Evolutionary conservation across 257 asterid species (phyloP).

Genomic region (Handroanthus guayacan): DNA sequence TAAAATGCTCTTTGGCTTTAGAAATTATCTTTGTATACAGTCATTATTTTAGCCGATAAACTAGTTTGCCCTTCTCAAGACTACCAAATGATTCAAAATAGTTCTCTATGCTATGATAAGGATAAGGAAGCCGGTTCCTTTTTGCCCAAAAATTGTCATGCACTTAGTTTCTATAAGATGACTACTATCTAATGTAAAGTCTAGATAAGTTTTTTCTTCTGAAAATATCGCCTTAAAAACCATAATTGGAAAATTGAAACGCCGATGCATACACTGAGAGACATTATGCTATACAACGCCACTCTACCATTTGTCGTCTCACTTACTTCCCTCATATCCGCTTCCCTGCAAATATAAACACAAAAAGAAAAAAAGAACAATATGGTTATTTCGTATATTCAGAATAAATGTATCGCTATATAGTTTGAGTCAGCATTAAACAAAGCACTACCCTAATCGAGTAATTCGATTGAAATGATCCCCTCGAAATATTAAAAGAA

Average conservation of each 20-base stretch:
- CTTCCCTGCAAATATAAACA: constrained; percentile 51
- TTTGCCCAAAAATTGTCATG: constrained; percentile 12
- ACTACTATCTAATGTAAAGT: not conserved
- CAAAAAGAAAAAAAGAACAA: too few species aligned
- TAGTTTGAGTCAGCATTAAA: not conserved
- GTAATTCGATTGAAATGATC: too few species aligned
- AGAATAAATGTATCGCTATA: too few species aligned
- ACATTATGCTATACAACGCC: constrained; percentile 62
- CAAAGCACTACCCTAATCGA: too few species aligned
- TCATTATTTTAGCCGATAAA: constrained; percentile 20
- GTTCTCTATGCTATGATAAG: constrained; percentile 19
- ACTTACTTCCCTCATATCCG: constrained; percentile 70
- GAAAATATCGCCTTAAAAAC: constrained; percentile 65
- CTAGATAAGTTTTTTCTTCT: constrained; percentile 76
- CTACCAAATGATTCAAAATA: not conserved
- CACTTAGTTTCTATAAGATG: constrained; percentile 16
- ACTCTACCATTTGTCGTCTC: constrained; percentile 70
- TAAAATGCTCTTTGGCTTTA: not conserved
- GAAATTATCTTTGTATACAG: not conserved
- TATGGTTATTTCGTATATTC: not conserved
- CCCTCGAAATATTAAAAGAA: too few species aligned
- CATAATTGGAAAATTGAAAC: constrained; percentile 53
- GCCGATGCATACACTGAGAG: constrained; percentile 59
- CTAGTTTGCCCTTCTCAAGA: constrained; percentile 1
- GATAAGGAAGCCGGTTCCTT: not conserved